Base-by-base conservation (phyloP, 2,329 filamentous ascomycete genomes). In the Microsporum canis region DNA sequence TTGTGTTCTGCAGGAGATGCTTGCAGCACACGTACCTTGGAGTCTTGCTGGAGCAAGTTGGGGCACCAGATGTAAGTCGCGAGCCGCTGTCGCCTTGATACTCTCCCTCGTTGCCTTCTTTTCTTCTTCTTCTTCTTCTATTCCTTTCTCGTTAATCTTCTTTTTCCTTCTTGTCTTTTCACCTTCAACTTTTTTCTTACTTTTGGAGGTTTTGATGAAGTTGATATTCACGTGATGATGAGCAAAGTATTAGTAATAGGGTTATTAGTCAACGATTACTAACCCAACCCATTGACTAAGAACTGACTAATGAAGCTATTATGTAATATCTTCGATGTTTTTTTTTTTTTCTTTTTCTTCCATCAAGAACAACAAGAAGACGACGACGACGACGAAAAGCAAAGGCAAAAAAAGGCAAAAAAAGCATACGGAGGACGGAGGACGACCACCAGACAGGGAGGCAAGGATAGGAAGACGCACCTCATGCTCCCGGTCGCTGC, bases 41-140 rank as follows among this genome's bases (percentile, higher is more conserved):
- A 49, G 17, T 45, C 39, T 23, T 67, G 63, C 62, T 41, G 14
- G 29, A 38, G 39, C 49, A 43, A 39, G 17, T 38, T 45, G 31
- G 23, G 29, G 34, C 23, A 58, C 63, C 63, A 60, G 58, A 55
- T 23, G 17, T 23, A 23, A 23, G 17, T 23, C 17, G 17, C 17
- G 17, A 23, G 17, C 17, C 17, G 1, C 17, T 23, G 1, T 23
- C 17, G 17, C 17, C 17, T 23, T 23, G 17, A 23, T 23, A 23
- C 58, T 66, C 60, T 4, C 0, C 17, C 17, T 51, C 47, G 17
- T 23, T 1, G 47, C 47, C 17, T 51, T 14, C 17, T 51, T 5
- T 31, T 8, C 47, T 27, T 51, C 12, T 36, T 36, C 34, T 29
- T 57, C 34, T 57, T 57, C 34, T 36, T 57, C 36, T 12, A 23